These are phyloP conservation scores for Metroxylon sagu DNA, from an alignment of 176 grass and related monocot genomes.

Conservation along the genomic window DNA sequence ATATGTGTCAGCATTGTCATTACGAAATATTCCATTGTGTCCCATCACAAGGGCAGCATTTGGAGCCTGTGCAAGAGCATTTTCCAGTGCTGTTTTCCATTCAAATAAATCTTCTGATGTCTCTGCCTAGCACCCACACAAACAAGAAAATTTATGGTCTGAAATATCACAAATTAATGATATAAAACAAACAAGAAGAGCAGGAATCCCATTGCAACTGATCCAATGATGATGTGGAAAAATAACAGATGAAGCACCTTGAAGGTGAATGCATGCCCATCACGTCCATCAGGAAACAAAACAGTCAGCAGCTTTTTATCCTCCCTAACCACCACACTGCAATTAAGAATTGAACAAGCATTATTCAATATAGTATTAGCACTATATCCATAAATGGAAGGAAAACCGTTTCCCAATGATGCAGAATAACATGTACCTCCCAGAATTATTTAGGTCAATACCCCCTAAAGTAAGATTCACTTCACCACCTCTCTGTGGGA, in stretches of 20 bases:
- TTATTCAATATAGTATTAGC: too few relatives aligned
- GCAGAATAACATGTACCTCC: constrained; percentile 45
- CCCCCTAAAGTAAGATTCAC: constrained; percentile 91
- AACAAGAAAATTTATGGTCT: too few relatives aligned
- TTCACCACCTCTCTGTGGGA: constrained; percentile 83
- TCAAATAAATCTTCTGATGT: constrained; percentile 93
- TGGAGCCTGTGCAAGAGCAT: constrained; percentile 96
- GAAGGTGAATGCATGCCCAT: constrained; percentile 96
- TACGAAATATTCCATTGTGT: constrained; percentile 97
- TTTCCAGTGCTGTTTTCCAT: constrained; percentile 96
- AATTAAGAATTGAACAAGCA: constrained; percentile 11
- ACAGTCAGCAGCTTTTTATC: constrained; percentile 94
- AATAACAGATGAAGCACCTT: constrained; percentile 47
- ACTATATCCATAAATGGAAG: not conserved
- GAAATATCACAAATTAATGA: not conserved
- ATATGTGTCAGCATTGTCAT: constrained; percentile 71
- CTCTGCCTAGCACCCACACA: constrained; percentile 40
- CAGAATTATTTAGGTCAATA: constrained; percentile 98
- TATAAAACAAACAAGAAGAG: not conserved
- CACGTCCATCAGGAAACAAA: constrained; percentile 94
- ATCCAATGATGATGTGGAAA: too few relatives aligned
- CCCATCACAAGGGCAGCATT: constrained; percentile 99
- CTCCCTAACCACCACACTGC: constrained; percentile 97
- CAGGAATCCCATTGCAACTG: not conserved
- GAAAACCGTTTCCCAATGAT: not conserved